Conservation (phyloP, 2,329 filamentous ascomycete species). For the Claviceps paspali region DNA sequence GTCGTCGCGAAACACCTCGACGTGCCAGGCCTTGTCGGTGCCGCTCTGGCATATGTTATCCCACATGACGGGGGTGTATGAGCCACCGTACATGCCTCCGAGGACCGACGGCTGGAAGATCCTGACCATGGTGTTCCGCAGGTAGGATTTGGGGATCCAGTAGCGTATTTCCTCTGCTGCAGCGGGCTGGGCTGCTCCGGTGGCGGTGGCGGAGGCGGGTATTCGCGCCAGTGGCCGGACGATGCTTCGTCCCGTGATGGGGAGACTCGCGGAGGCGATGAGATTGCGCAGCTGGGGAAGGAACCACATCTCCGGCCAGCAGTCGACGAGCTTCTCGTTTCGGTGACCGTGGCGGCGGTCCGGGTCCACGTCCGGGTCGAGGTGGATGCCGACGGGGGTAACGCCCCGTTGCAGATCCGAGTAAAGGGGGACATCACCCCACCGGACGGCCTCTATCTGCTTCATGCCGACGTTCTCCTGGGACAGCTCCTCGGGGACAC, state of each 20-base stretch:
- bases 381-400: slow-evolving; percentile 21
- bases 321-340: slow-evolving; percentile 18
- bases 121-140: slow-evolving; percentile 7
- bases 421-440: slow-evolving; percentile 20
- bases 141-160: slow-evolving; percentile 9
- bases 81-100: slow-evolving; percentile 3
- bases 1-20: slow-evolving; percentile 19
- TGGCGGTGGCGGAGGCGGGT: too few species aligned
- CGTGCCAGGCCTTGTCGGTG: slow-evolving; percentile 15
- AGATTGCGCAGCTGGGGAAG: slow-evolving; percentile 17
- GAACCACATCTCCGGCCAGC: slow-evolving; percentile 24
- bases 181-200: background rate
- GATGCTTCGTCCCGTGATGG: background rate
- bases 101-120: slow-evolving; percentile 12
- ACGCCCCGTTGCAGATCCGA: slow-evolving; percentile 22
- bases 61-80: slow-evolving; percentile 15
- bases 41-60: slow-evolving; percentile 19
- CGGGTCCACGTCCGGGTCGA: too few species aligned
- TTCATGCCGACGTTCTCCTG: background rate
- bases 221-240: slow-evolving; percentile 10
- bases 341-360: slow-evolving; percentile 18
- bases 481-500: slow-evolving; percentile 14
- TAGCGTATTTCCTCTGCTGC: slow-evolving; percentile 11
- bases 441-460: slow-evolving; percentile 8
- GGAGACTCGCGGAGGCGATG: slow-evolving; percentile 12